Evolutionary conservation across 495 filamentous ascomycete species (phyloP), one percentile per base, ranked within the genome.

Genomic region (Neurospora cerealis): DNA sequence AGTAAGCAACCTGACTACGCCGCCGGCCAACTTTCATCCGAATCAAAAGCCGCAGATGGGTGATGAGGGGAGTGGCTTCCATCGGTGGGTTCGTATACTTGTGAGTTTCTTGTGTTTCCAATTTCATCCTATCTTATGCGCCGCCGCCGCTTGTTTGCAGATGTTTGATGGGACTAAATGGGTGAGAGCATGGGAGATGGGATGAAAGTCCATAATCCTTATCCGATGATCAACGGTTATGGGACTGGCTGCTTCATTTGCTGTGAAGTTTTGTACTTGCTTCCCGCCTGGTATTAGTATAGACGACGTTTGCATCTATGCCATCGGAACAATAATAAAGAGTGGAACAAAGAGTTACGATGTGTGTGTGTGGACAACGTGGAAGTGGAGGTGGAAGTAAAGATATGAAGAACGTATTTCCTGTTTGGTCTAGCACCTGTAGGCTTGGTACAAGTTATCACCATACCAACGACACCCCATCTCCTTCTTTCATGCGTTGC

Each of bases 51-150:
- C n/a, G 48, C 11, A 60, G 11, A 3, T 15, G 48, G 21, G 21
- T 60, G 21, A 60, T 60, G 11, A 7, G 11, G 21, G 46, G 46
- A 24, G 48, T 6, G 13, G 6, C 6, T 34, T 9, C 6, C 2
- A 24, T 60, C 11, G 2, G 21, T 34, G 54, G 19, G 15, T 21
- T 41, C 46, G 17, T 34, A 54, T 34, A 54, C 3, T 11, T 39
- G 38, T 39, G 38, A 72, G 74, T 77, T 77, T 62, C 70, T n/a
- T 21, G 71, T 11, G 17, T 36, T 28, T 69, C 13, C 19, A 70
- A 6, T 15, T 28, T 69, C 19, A 39, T 41, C 69, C 42, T 32
- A 28, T 72, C n/a, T 4, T 11, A 71, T 75, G 40, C 60, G 17
- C 60, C 17, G 41, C 44, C 46, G n/a, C 15, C 48, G 24, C 19